Evolutionary conservation across 2,329 filamentous ascomycete species (phyloP), one percentile per base, ranked within the genome.

Genomic region (Thermothelomyces thermophilus): DNA sequence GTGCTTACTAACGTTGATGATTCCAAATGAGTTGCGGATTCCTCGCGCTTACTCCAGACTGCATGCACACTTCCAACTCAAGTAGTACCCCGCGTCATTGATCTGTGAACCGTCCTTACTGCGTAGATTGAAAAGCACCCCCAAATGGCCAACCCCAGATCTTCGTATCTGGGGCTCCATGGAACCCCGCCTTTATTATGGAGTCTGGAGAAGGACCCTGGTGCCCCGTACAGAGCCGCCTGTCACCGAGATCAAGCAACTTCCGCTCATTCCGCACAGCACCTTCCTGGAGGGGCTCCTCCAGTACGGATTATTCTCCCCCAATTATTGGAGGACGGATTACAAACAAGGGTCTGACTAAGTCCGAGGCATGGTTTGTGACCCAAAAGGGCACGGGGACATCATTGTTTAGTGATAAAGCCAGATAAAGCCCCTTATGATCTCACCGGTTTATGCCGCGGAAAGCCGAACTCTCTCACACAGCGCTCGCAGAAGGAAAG

Each of bases 321-420:
- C n/a, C 43, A 16, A 14, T 42, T 31, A 46, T 42, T 48, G 45
- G 42, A 47, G 36, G 33, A 39, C 26, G 13, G 13, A 11, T 2
- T 35, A 9, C 6, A 6, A 35, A 26, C 24, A 26, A 35, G 22
- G 26, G 17, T 16, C 39, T 46, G 41, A 41, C 8, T 16, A 45
- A 41, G 30, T 28, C 41, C 44, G 36, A 34, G 37, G 24, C 16
- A 37, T 39, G 39, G 52, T 24, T 42, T 39, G 16, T 36, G 30
- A 33, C 34, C 53, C 52, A 8, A 53, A 58, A 48, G 7, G 51
- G 54, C 40, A 54, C 50, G 36, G 56, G 50, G 52, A 60, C 56
- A 58, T 58, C 53, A 54, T 56, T 45, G 26, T 28, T 14, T 3
- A 16, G n/a, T 14, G 33, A 35, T 35, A 35, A n/a, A 35, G 33